A percentile compares a stretch with the other conserved stretches of the same genome.
phyloP scores from a whole-genome alignment of 139 green algal genomes.

The Micractinium sp. region DNA sequence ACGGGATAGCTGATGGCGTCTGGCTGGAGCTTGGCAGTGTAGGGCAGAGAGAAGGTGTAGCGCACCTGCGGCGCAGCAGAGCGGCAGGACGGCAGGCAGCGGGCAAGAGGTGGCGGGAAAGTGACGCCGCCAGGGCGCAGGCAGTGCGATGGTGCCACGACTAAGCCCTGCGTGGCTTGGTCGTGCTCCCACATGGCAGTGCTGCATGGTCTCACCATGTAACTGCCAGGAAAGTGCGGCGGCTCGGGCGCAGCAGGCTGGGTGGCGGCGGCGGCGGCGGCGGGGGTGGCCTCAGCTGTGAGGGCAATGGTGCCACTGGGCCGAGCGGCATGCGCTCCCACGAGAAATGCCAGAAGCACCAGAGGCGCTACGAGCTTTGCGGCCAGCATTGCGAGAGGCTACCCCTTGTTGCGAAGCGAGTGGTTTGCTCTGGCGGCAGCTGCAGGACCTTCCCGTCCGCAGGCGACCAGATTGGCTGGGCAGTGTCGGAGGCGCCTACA shows the following conservation, averaged over 20 bases:
- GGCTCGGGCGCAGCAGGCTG: background rate
- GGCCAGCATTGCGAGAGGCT: background rate
- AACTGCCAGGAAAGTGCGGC: background rate
- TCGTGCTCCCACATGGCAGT: background rate
- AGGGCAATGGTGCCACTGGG: background rate
- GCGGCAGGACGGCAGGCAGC: background rate
- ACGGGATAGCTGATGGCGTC: slow-evolving; percentile 36
- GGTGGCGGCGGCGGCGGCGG: background rate
- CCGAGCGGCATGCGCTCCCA: background rate
- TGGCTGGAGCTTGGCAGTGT: slow-evolving; percentile 34
- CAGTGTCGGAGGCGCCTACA: too few species aligned
- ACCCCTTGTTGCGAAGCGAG: too few species aligned
- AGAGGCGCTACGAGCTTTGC: background rate
- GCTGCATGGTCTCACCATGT: background rate
- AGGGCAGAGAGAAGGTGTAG: slow-evolving; percentile 44
- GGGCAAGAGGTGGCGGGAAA: background rate
- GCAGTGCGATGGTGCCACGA: background rate
- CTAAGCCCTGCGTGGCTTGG: background rate
- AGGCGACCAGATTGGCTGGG: too few species aligned
- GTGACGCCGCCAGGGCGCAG: background rate
- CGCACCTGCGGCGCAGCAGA: background rate
- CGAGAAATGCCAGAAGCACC: background rate
- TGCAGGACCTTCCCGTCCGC: too few species aligned
- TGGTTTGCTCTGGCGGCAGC: too few species aligned
- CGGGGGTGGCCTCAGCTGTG: background rate